Conservation (phyloP, 257 asterid genomes). For the Rhazya stricta region DNA sequence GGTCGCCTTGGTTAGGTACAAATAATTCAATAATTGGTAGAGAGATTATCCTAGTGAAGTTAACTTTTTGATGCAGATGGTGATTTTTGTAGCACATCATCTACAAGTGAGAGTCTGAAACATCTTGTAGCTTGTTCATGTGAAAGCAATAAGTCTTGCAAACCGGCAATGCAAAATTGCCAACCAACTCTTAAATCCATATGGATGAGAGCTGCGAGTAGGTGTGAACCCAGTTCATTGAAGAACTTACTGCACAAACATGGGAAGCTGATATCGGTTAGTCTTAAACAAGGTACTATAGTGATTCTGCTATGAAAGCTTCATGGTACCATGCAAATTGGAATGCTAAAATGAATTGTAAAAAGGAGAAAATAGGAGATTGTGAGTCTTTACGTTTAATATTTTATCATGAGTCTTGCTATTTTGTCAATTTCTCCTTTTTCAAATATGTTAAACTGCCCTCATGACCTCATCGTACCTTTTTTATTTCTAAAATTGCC, state of each 20-base stretch:
- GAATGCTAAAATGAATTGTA: no score
- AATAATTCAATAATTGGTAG: conserved; percentile 1
- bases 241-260: conserved; percentile 52
- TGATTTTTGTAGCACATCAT: conserved; percentile 58
- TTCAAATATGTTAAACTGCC: not conserved
- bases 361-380: not conserved
- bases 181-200: conserved; percentile 46
- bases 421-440: not conserved
- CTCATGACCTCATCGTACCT: not conserved
- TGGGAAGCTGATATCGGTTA: conserved; percentile 59
- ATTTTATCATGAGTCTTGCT: not conserved
- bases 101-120: conserved; percentile 68
- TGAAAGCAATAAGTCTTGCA: conserved; percentile 29
- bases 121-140: conserved; percentile 38
- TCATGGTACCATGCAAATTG: not conserved
- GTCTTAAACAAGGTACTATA: conserved; percentile 50
- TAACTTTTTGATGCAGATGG: conserved; percentile 40
- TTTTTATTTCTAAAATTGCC: not conserved
- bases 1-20: not conserved
- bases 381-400: not conserved
- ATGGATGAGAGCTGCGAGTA: conserved; percentile 55
- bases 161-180: conserved; percentile 33
- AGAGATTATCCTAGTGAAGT: conserved; percentile 6
- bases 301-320: not conserved
- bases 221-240: conserved; percentile 51